Percentiles rank a stretch among this genome's conserved stretches.
These are phyloP conservation scores for Hansenula lynferdii DNA, from an alignment of 1,139 yeast species.

Conservation along the genomic window DNA sequence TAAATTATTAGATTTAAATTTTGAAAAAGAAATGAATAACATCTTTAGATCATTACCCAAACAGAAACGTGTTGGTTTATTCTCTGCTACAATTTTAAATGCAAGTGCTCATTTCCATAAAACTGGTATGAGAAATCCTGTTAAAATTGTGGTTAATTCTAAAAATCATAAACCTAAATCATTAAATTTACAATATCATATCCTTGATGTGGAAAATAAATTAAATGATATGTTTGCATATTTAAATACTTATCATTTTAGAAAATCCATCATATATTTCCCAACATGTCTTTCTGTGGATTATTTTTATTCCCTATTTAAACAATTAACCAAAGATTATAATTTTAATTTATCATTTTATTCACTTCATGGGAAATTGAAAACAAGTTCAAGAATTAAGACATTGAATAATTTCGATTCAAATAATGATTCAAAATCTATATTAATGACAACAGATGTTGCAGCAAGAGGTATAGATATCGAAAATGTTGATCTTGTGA, in stretches of 20 bases:
- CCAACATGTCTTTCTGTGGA: constrained; percentile 89
- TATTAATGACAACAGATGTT: constrained; percentile 76
- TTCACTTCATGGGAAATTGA: constrained; percentile 83
- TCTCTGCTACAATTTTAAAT: constrained; percentile 84
- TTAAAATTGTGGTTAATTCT: constrained; percentile 70
- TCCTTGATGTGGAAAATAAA: constrained; percentile 57
- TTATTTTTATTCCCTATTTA: constrained; percentile 60
- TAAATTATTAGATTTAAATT: constrained; percentile 74
- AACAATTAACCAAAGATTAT: constrained; percentile 26
- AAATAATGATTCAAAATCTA: constrained; percentile 41
- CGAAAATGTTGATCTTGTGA: constrained; percentile 85
- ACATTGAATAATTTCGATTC: constrained; percentile 53
- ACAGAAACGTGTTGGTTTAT: constrained; percentile 90
- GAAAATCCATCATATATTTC: constrained; percentile 79
- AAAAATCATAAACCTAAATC: constrained; percentile 50
- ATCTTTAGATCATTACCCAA: constrained; percentile 71
- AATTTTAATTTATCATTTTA: constrained; percentile 38
- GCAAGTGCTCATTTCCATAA: constrained; percentile 69
- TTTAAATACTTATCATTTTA: constrained; percentile 49
- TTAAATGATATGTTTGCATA: constrained; percentile 53
- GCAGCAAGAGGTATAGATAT: constrained; percentile 95
- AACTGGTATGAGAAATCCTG: constrained; percentile 88
- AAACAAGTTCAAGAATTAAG: constrained; percentile 68
- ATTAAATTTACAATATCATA: constrained; percentile 57
- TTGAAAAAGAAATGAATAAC: constrained; percentile 60